phyloP scores from a whole-genome alignment of 2,329 filamentous ascomycete genomes.

The Penicillium sp. region DNA sequence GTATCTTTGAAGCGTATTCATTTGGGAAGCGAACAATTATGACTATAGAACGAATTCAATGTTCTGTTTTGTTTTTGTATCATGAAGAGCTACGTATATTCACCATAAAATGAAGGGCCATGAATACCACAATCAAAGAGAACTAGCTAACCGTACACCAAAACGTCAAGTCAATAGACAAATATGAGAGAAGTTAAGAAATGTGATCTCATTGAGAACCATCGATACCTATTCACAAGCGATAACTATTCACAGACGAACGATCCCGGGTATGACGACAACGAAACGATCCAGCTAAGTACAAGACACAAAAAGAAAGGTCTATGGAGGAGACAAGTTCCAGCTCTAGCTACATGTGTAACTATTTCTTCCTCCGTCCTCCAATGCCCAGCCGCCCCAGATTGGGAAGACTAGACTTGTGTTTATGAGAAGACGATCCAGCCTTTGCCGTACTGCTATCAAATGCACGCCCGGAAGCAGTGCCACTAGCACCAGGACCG shows the following conservation, averaged over 20 bases:
- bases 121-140: not conserved
- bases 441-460: conserved; percentile 21
- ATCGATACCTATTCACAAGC: not conserved
- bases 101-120: not conserved
- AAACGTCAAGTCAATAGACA: not conserved
- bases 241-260: not conserved
- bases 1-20: not conserved
- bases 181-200: not conserved
- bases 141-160: too few relatives aligned
- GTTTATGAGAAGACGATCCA: conserved; percentile 52
- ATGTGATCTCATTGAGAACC: not conserved
- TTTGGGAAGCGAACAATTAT: conserved; percentile 2
- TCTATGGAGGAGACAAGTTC: not conserved
- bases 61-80: not conserved
- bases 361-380: conserved; percentile 54
- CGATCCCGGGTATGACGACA: conserved; percentile 15
- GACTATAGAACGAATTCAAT: conserved; percentile 1
- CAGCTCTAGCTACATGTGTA: not conserved
- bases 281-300: conserved; percentile 22
- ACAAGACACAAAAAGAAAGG: not conserved
- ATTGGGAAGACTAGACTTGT: conserved; percentile 64
- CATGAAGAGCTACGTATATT: not conserved
- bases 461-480: conserved; percentile 38
- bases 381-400: conserved; percentile 72
- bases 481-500: conserved; percentile 40